Evolutionary conservation across 139 green algal genomes (phyloP).

Genomic region (Asterochloris sp.): DNA sequence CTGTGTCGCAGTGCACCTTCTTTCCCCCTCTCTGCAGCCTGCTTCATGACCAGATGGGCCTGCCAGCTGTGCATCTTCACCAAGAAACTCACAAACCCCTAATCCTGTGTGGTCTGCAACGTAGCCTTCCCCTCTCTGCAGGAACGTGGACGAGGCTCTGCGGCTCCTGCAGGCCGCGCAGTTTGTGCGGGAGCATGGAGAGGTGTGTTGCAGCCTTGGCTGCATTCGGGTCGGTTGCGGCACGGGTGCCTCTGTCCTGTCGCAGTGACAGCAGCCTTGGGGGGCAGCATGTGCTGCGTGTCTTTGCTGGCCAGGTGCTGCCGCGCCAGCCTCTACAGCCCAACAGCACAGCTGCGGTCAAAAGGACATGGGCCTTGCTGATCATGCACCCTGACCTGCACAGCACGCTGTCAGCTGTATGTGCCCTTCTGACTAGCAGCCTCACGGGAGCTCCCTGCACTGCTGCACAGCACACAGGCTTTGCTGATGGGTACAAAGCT

Average conservation of each 20-base stretch:
- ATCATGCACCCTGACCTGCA: neutral
- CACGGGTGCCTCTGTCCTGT: neutral
- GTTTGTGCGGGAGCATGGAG: slow-evolving; percentile 76
- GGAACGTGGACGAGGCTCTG: slow-evolving; percentile 95
- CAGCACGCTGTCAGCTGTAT: neutral
- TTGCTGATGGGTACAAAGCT: neutral
- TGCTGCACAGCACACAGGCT: neutral
- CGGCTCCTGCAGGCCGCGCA: slow-evolving; percentile 93
- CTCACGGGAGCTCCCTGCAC: neutral
- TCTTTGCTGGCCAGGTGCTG: neutral
- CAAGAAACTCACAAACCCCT: too few species aligned
- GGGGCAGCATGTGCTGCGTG: neutral
- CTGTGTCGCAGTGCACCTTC: too few species aligned
- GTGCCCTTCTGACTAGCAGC: neutral
- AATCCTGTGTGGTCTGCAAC: too few species aligned
- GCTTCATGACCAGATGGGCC: too few species aligned
- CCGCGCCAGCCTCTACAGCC: too few species aligned
- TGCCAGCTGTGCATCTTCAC: too few species aligned
- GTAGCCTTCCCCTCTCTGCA: too few species aligned
- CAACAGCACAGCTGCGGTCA: too few species aligned
- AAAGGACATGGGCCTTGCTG: neutral
- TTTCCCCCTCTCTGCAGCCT: too few species aligned
- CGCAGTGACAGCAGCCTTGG: neutral
- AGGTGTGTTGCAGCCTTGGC: slow-evolving; percentile 34
- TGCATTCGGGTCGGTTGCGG: too few species aligned